Evolutionary conservation across 495 filamentous ascomycete species (phyloP), one percentile per base, ranked within the genome.

Genomic region (Neurospora sp.): DNA sequence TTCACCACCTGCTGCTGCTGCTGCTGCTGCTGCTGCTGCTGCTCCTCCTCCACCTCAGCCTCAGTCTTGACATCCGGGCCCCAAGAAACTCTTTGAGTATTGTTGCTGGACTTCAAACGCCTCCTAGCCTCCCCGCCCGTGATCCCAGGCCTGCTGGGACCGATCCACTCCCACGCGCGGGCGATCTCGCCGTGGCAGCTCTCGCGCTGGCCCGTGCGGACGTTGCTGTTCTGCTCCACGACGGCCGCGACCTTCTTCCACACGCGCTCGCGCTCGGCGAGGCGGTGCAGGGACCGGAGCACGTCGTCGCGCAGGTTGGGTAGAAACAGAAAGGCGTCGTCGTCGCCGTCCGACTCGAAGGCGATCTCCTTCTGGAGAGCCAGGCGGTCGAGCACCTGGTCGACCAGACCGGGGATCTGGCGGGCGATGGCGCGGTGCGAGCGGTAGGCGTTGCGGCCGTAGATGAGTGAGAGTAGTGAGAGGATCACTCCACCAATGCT

Each of bases 131-230:
- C 74, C 3, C 42, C 72, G 27, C 46, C 73, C 35, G 82, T 79
- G 66, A 84, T 82, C 3, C 73, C 76, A 39, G 77, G 62, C n/a
- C 86, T 84, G 39, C 74, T 83, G 10, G 89, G 86, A 0, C 96
- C 96, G 79, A 97, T 94, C 96, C 96, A 99, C 80, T 97, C 95
- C 96, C 96, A 99, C 20, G 92, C 90, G 69, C 93, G 87, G 16
- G 92, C 90, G 70, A 98, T 89, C 79, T 99, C 96, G 20, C 96
- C 96, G 75, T 88, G 92, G 69, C 90, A 86, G 54, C 90, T 88
- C 82, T 98, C 94, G 27, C 94, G 86, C 73, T 96, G 92, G 35
- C 91, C 90, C 0, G 93, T 92, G 41, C 96, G 88, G 9, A 99
- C 92, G 77, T 99, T 99, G 71, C 93, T 90, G 77, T 99, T 99